Conservation (phyloP, 2,329 filamentous ascomycete genomes). For the Diaporthe longicolla region DNA sequence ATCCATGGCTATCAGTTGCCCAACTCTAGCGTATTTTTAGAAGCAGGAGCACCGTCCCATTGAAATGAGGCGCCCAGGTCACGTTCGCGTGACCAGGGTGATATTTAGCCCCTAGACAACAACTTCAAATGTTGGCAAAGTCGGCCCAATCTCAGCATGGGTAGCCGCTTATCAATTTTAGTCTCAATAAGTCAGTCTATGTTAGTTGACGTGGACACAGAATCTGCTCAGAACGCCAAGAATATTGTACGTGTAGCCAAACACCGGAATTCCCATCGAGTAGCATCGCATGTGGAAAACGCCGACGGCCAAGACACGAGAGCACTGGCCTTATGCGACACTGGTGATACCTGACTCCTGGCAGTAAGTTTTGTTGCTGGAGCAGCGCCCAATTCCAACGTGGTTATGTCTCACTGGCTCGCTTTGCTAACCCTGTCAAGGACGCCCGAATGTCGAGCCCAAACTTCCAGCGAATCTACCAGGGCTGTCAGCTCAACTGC, state of each 20-base stretch:
- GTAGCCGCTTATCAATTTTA: not conserved
- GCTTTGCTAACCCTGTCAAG: not conserved
- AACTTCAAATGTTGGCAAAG: not conserved
- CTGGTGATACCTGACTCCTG: not conserved
- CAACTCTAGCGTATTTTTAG: not conserved
- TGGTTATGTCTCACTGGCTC: conserved; percentile 10
- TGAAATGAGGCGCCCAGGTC: too few relatives aligned
- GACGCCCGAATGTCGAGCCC: conserved; percentile 4
- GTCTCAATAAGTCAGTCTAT: too few relatives aligned
- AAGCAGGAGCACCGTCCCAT: not conserved
- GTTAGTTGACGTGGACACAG: not conserved
- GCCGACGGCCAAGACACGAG: not conserved
- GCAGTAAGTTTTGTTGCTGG: not conserved
- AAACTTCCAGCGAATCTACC: not conserved
- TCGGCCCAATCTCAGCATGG: not conserved
- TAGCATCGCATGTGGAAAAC: not conserved
- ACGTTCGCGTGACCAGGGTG: not conserved
- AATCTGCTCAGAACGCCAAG: not conserved
- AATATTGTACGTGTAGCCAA: not conserved
- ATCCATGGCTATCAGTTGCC: too few relatives aligned
- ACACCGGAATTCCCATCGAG: not conserved
- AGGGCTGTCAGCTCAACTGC: conserved; percentile 1
- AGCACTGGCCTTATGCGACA: not conserved
- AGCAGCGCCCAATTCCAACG: conserved; percentile 20
- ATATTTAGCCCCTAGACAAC: not conserved